A percentile compares a stretch with the other conserved stretches of the same genome.
Conservation (phyloP, 306 rosid genomes). For the Mimosa pudica region DNA sequence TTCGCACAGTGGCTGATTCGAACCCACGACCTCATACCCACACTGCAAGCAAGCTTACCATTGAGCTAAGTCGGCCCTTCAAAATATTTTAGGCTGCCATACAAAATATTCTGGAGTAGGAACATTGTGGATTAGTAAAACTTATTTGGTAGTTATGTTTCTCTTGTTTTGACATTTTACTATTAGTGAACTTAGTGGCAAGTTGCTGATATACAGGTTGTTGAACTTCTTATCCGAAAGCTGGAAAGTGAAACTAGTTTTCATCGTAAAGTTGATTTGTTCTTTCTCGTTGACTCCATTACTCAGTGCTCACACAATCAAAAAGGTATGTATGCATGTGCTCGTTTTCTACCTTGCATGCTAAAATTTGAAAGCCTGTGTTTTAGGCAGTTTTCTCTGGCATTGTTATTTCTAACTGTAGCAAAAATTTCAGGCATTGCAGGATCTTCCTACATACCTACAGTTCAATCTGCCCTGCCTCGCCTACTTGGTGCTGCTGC, state of each 20-base stretch:
- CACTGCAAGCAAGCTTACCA: no score
- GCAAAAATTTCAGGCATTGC: conserved; percentile 71
- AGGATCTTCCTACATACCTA: conserved; percentile 94
- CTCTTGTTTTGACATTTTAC: conserved; percentile 21
- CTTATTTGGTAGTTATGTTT: conserved; percentile 19
- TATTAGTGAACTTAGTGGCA: conserved; percentile 28
- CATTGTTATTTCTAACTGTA: conserved; percentile 21
- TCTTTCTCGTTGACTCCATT: conserved; percentile 98
- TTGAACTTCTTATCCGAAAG: conserved; percentile 93
- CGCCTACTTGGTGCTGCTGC: conserved; percentile 99
- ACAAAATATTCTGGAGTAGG: conserved; percentile 18
- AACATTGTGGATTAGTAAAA: conserved; percentile 24
- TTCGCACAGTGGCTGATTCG: no score
- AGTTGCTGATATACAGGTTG: conserved; percentile 69
- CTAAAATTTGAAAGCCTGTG: conserved; percentile 1
- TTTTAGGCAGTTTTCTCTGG: conserved; percentile 28
- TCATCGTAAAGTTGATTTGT: conserved; percentile 94
- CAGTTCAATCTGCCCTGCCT: conserved; percentile 94
- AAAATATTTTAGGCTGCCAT: not conserved
- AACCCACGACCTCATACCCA: no score
- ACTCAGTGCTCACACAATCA: conserved; percentile 95
- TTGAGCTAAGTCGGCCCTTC: no score
- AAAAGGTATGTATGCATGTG: conserved; percentile 55
- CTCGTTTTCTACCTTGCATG: conserved; percentile 5
- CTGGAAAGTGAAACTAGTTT: conserved; percentile 86